A percentile compares a stretch with the other conserved stretches of the same genome.
Conservation (phyloP, 1,284 basidiomycete species). For the Neolentinus lepideus region DNA sequence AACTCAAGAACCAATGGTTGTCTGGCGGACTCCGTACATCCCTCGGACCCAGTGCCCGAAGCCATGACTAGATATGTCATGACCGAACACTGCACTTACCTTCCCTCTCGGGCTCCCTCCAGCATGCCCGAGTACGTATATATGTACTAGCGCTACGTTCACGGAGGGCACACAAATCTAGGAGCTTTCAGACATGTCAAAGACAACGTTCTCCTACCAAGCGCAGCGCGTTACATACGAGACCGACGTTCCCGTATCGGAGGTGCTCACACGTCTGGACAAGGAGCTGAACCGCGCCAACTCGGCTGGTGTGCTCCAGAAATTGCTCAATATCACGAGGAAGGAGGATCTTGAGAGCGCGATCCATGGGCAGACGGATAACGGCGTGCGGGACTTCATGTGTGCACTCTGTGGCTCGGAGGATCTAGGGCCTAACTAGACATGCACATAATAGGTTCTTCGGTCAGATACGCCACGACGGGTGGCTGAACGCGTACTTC, state of each 20-base stretch:
- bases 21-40: no score
- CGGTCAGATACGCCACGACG: slow-evolving; percentile 29
- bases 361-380: slow-evolving; percentile 21
- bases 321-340: slow-evolving; percentile 21
- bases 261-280: slow-evolving; percentile 39
- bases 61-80: no score
- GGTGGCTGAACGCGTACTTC: slow-evolving; percentile 31
- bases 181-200: neutral
- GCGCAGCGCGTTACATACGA: slow-evolving; percentile 38
- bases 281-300: slow-evolving; percentile 31
- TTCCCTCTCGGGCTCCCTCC: no score
- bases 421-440: neutral
- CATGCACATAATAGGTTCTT: slow-evolving; percentile 32
- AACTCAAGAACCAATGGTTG: no score
- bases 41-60: no score
- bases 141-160: no score
- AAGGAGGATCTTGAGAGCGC: slow-evolving; percentile 31
- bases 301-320: slow-evolving; percentile 22
- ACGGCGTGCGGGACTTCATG: slow-evolving; percentile 33
- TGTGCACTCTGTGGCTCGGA: slow-evolving; percentile 16
- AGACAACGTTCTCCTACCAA: slow-evolving; percentile 12
- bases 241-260: slow-evolving; percentile 30
- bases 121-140: no score
- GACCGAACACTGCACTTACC: no score
- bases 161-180: no score